Evolutionary conservation across 441 rosid species (phyloP).

Genomic region (Mallotus repandus): DNA sequence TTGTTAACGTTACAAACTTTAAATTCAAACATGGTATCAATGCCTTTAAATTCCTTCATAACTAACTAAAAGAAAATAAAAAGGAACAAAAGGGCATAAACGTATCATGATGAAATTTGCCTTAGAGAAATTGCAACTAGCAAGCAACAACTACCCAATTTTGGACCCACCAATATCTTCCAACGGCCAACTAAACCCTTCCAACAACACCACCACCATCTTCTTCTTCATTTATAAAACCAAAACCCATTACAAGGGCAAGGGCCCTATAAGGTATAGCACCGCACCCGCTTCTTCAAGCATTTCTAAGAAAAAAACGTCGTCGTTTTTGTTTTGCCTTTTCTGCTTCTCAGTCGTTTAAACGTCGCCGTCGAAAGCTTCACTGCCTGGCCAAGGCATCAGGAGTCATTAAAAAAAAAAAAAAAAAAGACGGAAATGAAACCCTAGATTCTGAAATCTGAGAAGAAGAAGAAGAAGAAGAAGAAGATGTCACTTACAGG

Average conservation of each 20-base stretch:
- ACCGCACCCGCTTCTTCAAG: no score
- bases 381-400: conserved; percentile 4
- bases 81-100: background rate
- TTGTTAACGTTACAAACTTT: background rate
- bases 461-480: conserved; percentile 7
- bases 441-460: conserved; percentile 31
- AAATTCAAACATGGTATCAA: background rate
- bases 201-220: no score
- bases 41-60: background rate
- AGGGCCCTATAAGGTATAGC: background rate
- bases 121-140: background rate
- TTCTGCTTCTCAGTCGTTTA: conserved; percentile 22
- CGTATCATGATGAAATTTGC: no score
- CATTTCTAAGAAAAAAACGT: background rate
- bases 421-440: background rate
- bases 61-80: background rate
- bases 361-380: conserved; percentile 42
- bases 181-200: conserved; percentile 10
- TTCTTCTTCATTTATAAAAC: background rate
- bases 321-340: background rate
- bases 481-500: conserved; percentile 63
- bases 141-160: background rate
- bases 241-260: background rate
- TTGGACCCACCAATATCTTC: conserved; percentile 14
- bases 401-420: background rate